Percentiles rank a stretch among this genome's conserved stretches.
Conservation (phyloP, 148 eudicot genomes). For the Camellia lanceoleosa region DNA sequence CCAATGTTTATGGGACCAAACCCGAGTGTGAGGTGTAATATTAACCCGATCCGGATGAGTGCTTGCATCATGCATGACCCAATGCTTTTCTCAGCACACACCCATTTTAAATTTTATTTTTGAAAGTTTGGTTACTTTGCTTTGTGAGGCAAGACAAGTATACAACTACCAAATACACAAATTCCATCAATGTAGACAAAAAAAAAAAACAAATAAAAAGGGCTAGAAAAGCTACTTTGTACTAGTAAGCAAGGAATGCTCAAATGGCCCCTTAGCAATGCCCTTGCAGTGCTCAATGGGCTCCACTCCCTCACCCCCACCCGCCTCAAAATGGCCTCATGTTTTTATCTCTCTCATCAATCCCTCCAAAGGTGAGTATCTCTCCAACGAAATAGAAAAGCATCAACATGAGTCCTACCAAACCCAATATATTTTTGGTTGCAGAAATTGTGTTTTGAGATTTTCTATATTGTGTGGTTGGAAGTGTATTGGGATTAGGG, state of each 20-base stretch:
- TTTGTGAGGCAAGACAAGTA: slow-evolving; percentile 33
- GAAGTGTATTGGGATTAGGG: too few relatives aligned
- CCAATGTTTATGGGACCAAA: slow-evolving; percentile 1
- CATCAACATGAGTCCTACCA: not conserved
- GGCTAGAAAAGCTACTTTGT: slow-evolving; percentile 15
- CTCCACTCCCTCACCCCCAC: not conserved
- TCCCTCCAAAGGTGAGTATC: not conserved
- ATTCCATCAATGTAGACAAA: slow-evolving; percentile 11
- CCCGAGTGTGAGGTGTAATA: not conserved
- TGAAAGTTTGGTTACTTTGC: slow-evolving; percentile 6
- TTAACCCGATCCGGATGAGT: not conserved
- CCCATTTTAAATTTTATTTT: not conserved
- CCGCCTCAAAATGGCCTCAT: not conserved
- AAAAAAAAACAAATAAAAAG: not conserved
- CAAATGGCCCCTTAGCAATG: slow-evolving; percentile 3
- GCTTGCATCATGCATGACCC: slow-evolving; percentile 41
- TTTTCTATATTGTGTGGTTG: too few relatives aligned
- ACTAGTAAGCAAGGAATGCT: slow-evolving; percentile 5
- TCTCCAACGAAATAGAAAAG: not conserved
- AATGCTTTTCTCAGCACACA: slow-evolving; percentile 43
- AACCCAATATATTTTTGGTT: too few relatives aligned
- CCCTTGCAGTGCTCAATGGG: slow-evolving; percentile 8
- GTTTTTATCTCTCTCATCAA: not conserved
- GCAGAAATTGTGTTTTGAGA: too few relatives aligned
- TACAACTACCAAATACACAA: slow-evolving; percentile 28